These are phyloP conservation scores for Venturia aucupariae DNA, from an alignment of 2,329 filamentous ascomycete genomes.

Conservation along the genomic window DNA sequence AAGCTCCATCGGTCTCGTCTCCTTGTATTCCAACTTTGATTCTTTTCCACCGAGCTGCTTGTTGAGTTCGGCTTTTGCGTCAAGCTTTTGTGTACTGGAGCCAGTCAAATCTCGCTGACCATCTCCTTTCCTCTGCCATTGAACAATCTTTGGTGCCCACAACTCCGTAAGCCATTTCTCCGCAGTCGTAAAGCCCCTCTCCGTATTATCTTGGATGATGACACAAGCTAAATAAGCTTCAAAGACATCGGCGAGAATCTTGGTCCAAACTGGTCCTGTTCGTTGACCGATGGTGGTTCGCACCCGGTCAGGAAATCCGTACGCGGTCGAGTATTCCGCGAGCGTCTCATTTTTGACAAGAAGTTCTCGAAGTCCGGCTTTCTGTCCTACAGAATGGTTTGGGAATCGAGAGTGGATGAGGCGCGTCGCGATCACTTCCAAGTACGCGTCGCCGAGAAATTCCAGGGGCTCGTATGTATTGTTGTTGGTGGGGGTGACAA, in stretches of 20 bases:
- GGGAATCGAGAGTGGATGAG: constrained; percentile 68
- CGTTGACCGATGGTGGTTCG: constrained; percentile 23
- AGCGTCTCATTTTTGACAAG: constrained; percentile 76
- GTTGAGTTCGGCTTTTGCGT: constrained; percentile 32
- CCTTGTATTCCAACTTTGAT: constrained; percentile 41
- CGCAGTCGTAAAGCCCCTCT: constrained; percentile 50
- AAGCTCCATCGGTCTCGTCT: constrained; percentile 35
- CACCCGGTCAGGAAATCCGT: constrained; percentile 59
- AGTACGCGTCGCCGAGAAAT: constrained; percentile 79
- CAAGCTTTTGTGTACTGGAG: constrained; percentile 16
- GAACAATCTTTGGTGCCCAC: constrained; percentile 58
- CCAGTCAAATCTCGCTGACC: constrained; percentile 22
- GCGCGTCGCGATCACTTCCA: constrained; percentile 66
- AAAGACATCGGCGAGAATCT: constrained; percentile 78
- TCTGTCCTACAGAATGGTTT: constrained; percentile 55
- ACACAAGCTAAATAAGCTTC: constrained; percentile 82
- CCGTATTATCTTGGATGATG: constrained; percentile 54
- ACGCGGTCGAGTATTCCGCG: constrained; percentile 57
- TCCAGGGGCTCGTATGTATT: constrained; percentile 69
- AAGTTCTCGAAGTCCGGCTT: constrained; percentile 66
- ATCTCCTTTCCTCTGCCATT: constrained; percentile 29
- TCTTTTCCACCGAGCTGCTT: constrained; percentile 27
- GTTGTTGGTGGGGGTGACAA: constrained; percentile 12
- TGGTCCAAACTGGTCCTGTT: constrained; percentile 36
- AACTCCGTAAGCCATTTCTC: constrained; percentile 65